Base-by-base conservation (phyloP, 202 grass and related monocot genomes). In the Zizania palustris region DNA sequence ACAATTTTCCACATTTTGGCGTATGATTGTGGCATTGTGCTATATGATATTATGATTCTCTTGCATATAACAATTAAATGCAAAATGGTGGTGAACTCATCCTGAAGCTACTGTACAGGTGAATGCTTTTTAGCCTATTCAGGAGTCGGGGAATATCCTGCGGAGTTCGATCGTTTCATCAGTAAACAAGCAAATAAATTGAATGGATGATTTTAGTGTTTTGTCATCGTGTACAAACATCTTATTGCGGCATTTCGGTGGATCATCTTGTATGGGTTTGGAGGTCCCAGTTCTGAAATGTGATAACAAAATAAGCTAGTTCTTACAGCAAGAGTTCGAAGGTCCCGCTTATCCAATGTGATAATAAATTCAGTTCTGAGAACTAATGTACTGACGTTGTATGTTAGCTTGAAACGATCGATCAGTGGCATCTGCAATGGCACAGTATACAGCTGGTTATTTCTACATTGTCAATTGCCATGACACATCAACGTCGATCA, bases 351-450 rank as follows among this genome's bases (percentile, higher is more conserved):
- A 8, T 56, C 15, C 41, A 54, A 13, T 67, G 43, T 82, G 39
- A 50, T 2, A 82, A 82, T 82, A 72, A 86, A 55, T 75, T 33
- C 45, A 20, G n/a, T 60, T 42, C 11, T 79, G 33, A 57, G 13
- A 44, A 88, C 64, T 71, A 11, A 16, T 84, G 57, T 80, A 80
- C 21, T 41, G 20, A 58, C 12, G 15, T 16, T 53, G 9, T 69
- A 34, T n/a, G 48, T 48, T 68, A 28, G 64, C 16, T 69, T 69
- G 46, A 39, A 63, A 76, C 20, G 4, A 83, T 18, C 22, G 11
- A 72, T 68, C 7, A 46, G 39, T 53, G 20, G 11, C 5, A 62
- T 62, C 11, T 71, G 11, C 9, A 11, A 49, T 70, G 45, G 54
- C 16, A 15, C 11, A 18, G 12, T 65, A 10, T 65, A 20, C 3